Evolutionary conservation across 352 stramenopile species (phyloP).

Genomic region (Elongisporangium undulatum): DNA sequence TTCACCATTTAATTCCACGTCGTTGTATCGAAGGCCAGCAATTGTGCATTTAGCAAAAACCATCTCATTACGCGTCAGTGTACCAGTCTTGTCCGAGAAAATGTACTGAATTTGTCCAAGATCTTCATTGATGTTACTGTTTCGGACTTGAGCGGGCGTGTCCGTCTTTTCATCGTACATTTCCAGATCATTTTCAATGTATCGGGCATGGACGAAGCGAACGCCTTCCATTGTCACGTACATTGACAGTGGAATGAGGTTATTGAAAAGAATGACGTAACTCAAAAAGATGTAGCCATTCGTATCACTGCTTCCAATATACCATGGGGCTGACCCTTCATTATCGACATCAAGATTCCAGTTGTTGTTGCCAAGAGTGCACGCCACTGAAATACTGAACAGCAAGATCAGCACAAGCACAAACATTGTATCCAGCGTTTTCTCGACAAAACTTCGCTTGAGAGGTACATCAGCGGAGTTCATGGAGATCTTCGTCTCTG

Average conservation of each 20-base stretch:
- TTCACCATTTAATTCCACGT: conserved; percentile 58
- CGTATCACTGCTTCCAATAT: conserved; percentile 45
- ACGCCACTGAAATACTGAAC: conserved; percentile 80
- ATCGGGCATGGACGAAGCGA: conserved; percentile 80
- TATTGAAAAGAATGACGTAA: conserved; percentile 90
- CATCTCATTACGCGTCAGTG: conserved; percentile 87
- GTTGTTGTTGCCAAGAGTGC: conserved; percentile 81
- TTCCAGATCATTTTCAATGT: conserved; percentile 83
- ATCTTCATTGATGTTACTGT: conserved; percentile 89
- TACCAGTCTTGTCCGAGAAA: conserved; percentile 88
- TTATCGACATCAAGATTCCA: conserved; percentile 68
- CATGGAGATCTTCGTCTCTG: conserved; percentile 82
- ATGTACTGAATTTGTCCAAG: conserved; percentile 90
- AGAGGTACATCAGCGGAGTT: conserved; percentile 79
- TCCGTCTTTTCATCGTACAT: conserved; percentile 77
- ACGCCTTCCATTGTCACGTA: conserved; percentile 90
- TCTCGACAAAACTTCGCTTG: conserved; percentile 85
- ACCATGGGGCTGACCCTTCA: conserved; percentile 46
- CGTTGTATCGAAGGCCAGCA: conserved; percentile 88
- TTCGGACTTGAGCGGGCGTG: conserved; percentile 75
- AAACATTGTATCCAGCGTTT: conserved; percentile 87
- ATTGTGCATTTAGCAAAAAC: conserved; percentile 92
- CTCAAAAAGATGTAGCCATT: conserved; percentile 88
- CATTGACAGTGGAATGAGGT: conserved; percentile 85
- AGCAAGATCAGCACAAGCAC: conserved; percentile 83